Evolutionary conservation across 1,284 basidiomycete genomes (phyloP).

Genomic region (Austroboletus novae-zelandiae): DNA sequence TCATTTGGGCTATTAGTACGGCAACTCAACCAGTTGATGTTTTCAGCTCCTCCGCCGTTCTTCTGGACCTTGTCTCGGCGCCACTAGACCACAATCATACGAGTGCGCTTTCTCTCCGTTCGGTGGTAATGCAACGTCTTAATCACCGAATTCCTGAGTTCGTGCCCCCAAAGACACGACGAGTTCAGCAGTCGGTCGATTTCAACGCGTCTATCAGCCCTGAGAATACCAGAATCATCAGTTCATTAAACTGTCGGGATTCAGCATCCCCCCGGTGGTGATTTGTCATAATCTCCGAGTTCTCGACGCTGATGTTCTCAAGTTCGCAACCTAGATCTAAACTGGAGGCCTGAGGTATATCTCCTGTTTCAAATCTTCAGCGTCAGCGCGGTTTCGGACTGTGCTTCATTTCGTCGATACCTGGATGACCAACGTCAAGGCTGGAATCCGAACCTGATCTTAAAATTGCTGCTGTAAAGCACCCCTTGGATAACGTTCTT

Average conservation of each 20-base stretch:
- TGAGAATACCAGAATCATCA: not conserved
- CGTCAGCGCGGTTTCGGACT: not conserved
- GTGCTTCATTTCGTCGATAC: conserved; percentile 4
- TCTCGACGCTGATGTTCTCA: not conserved
- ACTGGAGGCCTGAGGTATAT: conserved; percentile 1
- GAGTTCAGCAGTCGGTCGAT: not conserved
- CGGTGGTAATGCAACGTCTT: not conserved
- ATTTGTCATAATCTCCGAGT: not conserved
- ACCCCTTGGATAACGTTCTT: not conserved
- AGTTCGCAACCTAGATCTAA: not conserved
- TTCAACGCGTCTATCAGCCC: not conserved
- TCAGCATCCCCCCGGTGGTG: not conserved
- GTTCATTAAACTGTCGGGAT: not conserved
- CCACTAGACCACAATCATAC: not conserved
- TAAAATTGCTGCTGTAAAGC: not conserved
- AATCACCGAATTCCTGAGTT: not conserved
- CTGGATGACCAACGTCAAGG: not conserved
- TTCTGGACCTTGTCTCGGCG: not conserved
- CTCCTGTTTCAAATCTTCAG: conserved; percentile 8
- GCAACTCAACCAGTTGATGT: too few relatives aligned
- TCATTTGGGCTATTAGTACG: too few relatives aligned
- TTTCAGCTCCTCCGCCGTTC: not conserved
- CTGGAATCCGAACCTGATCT: not conserved
- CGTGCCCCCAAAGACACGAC: not conserved
- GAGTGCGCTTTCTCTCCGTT: not conserved